A percentile compares a stretch with the other conserved stretches of the same genome.
Conservation (phyloP, 2,329 filamentous ascomycete genomes). For the Fusarium sp. region DNA sequence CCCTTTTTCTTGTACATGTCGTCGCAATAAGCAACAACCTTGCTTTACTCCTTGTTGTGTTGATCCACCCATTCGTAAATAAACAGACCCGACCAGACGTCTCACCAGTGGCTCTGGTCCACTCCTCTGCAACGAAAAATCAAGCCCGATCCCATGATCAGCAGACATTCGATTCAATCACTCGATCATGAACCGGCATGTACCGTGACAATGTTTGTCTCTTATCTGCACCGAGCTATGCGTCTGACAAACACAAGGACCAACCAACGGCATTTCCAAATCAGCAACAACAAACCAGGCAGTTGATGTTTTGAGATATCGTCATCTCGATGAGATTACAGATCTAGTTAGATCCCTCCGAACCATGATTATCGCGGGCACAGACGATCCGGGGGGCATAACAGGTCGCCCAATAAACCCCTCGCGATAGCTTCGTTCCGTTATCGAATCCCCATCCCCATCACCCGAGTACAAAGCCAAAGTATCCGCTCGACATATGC, state of each 20-base stretch:
- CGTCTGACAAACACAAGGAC: conserved; percentile 29
- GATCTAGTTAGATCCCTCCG: conserved; percentile 25
- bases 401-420: conserved; percentile 18
- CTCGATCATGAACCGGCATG: conserved; percentile 21
- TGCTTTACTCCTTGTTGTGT: conserved; percentile 4
- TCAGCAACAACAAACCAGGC: neutral
- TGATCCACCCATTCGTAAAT: conserved; percentile 34
- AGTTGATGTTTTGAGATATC: neutral
- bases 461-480: conserved; percentile 2
- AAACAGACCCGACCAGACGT: conserved; percentile 24
- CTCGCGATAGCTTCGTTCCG: conserved; percentile 25
- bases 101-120: conserved; percentile 18
- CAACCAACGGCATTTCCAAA: conserved; percentile 19
- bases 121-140: conserved; percentile 21
- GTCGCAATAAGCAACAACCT: conserved; percentile 31
- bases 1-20: conserved; percentile 13
- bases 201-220: conserved; percentile 10
- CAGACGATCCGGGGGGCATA: conserved; percentile 20
- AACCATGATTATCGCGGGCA: conserved; percentile 22
- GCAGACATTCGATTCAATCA: conserved; percentile 20
- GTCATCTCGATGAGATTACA: conserved; percentile 35
- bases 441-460: conserved; percentile 15
- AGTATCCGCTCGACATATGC: conserved; percentile 6
- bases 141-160: conserved; percentile 36
- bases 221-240: conserved; percentile 1